These are phyloP conservation scores for Wickerhamia fluorescens DNA, from an alignment of 805 yeast species.

Conservation along the genomic window DNA sequence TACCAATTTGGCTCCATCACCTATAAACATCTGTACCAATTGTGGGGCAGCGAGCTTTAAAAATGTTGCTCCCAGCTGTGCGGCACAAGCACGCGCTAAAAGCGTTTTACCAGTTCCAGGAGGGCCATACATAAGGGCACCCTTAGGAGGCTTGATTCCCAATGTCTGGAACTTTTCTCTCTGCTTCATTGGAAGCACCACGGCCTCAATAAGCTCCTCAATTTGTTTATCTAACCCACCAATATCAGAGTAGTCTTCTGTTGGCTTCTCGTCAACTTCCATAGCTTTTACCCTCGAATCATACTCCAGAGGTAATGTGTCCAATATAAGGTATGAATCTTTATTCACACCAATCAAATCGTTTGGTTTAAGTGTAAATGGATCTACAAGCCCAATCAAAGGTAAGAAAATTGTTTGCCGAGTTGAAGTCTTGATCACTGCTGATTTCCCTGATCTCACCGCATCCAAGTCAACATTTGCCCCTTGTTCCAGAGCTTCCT, in stretches of 20 bases:
- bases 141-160: conserved; percentile 70
- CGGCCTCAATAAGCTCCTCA: conserved; percentile 97
- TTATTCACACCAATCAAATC: conserved; percentile 97
- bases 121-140: conserved; percentile 44
- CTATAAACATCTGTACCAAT: conserved; percentile 41
- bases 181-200: conserved; percentile 96
- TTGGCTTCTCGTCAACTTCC: conserved; percentile 99
- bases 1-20: conserved; percentile 41
- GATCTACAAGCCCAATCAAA: conserved; percentile 90
- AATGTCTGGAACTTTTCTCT: conserved; percentile 90
- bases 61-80: conserved; percentile 40
- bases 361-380: conserved; percentile 88
- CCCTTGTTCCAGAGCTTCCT: conserved; percentile 80
- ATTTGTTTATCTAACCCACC: conserved; percentile 98
- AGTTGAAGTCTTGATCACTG: conserved; percentile 95
- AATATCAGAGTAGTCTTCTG: conserved; percentile 93
- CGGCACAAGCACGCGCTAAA: conserved; percentile 43
- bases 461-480: conserved; percentile 93
- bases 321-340: conserved; percentile 88
- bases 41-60: conserved; percentile 41
- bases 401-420: conserved; percentile 97
- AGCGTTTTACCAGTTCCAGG: conserved; percentile 43
- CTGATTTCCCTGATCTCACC: conserved; percentile 89
- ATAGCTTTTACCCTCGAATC: conserved; percentile 97
- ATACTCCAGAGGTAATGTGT: conserved; percentile 93